Evolutionary conservation across 2,329 filamentous ascomycete genomes (phyloP), one percentile per base, ranked within the genome.

Genomic region (Scedosporium aurantiacum): DNA sequence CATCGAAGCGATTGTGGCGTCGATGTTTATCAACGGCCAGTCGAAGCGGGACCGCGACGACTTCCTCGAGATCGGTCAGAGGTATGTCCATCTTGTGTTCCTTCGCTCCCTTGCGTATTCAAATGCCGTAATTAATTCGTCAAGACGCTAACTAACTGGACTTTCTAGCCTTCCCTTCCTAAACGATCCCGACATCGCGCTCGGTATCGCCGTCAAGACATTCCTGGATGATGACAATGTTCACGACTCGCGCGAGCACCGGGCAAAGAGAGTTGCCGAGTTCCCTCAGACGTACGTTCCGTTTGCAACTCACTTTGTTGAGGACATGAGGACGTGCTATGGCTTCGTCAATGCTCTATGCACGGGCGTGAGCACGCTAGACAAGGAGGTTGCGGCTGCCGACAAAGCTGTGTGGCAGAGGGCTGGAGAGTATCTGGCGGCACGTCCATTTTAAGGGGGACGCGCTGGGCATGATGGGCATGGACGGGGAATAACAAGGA

Each of bases 21-120:
- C 88, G 32, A 84, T 96, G 77, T 86, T 97, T 66, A 79, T 97
- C 68, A 86, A 87, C 67, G 90, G 86, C 5, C 90, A 95, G 68
- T 89, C 87, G 21, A 81, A 89, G 62, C 84, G 92, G 45, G 82
- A 87, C 62, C 80, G 85, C 61, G 78, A 82, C 12, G 87, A 90
- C 69, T 82, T 84, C 63, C 74, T 85, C 61, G 82, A 87, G 56
- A 79, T 97, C 63, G 86, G 86, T 65, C 82, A 89, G 66, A 83
- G 82, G 90, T 93, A 79, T 70, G 83, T 74, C 47, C 18, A n/a
- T 25, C 27, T 52, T 54, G 43, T 47, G 41, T 57, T 16, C 63
- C 25, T 60, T 32, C 23, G 5, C 27, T 40, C 16, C 21, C 16
- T 45, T 41, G 6, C n/a, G 2, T 45, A 18, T 43, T 7, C 18